Base-by-base conservation (phyloP, 116 monocot genomes). In the Iris pallida region DNA sequence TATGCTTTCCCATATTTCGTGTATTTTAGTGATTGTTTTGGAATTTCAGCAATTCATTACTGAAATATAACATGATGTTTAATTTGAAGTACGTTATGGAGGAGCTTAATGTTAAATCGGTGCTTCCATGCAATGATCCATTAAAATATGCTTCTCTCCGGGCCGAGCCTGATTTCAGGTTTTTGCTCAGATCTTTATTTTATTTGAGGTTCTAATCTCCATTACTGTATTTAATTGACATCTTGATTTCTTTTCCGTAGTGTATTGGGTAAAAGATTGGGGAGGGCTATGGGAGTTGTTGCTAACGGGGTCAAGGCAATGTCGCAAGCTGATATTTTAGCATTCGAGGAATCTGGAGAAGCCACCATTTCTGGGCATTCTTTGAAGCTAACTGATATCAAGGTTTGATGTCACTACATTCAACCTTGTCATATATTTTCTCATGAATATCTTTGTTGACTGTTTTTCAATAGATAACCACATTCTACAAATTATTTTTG, bases 101-200 rank as follows among this genome's bases (percentile, higher is more conserved):
- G 66, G 98, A 98, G 67, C 93, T 98, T 65, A 98, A 98, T 74
- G 75, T 98, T 52, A 98, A 85, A 80, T 82, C 93, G 53, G 78
- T 98, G 42, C 75, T 88, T 78, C 93, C 93, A 43, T 98, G 98
- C 79, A 90, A 78, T 71, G 93, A 98, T 88, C 84, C 81, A 49
- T 76, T 90, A 64, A 86, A 76, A 63, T 98, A 90, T 71, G 88
- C 93, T 63, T 88, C 86, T 82, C 69, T 98, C 53, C 85, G 90
- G 20, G 98, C 98, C 16, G 98, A 98, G 53, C 98, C 98, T 63
- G 85, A 98, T 78, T 98, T 86, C 83, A 96, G 92, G 96, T 96
- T 76, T 57, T 42, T n/a, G 15, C 53, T 56, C 47, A 47, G 43
- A 15, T 64, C 17, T 60, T 43, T 16, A 17, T 59, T 56, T 62